These are phyloP conservation scores for Pseudognaphalium luteoalbum DNA, from an alignment of 129 eudicot species.

Conservation along the genomic window DNA sequence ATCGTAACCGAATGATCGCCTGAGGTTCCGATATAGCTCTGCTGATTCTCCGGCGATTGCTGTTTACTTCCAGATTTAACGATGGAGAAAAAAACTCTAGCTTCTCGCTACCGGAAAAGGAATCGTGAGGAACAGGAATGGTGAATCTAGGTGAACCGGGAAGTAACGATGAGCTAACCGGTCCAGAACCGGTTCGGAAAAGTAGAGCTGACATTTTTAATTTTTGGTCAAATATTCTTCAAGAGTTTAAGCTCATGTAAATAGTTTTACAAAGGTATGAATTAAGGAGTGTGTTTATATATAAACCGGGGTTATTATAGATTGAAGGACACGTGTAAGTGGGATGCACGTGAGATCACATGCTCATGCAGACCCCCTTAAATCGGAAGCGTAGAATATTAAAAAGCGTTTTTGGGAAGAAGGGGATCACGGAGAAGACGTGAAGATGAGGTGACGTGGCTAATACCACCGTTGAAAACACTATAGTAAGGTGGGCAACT, in stretches of 20 bases:
- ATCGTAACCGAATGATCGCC: constrained; percentile 26
- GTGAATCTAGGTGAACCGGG: constrained; percentile 39
- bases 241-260: background rate
- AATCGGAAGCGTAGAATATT: constrained; percentile 4
- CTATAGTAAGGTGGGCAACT: background rate
- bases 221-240: background rate
- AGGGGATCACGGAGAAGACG: constrained; percentile 33
- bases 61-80: constrained; percentile 25
- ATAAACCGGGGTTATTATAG: background rate
- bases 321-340: constrained; percentile 26
- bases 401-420: background rate
- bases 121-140: constrained; percentile 20
- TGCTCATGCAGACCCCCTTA: constrained; percentile 21
- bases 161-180: constrained; percentile 21
- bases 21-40: constrained; percentile 55
- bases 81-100: constrained; percentile 30
- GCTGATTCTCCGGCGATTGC: constrained; percentile 31
- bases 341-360: constrained; percentile 27
- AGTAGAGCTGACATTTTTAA: constrained; percentile 42
- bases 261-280: background rate
- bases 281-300: background rate
- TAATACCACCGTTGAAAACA: constrained; percentile 20
- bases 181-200: constrained; percentile 57
- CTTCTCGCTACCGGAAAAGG: constrained; percentile 32
- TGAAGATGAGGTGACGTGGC: constrained; percentile 38